Evolutionary conservation across 2,329 filamentous ascomycete genomes (phyloP), one percentile per base, ranked within the genome.

Genomic region (Triangularia verruculosa): DNA sequence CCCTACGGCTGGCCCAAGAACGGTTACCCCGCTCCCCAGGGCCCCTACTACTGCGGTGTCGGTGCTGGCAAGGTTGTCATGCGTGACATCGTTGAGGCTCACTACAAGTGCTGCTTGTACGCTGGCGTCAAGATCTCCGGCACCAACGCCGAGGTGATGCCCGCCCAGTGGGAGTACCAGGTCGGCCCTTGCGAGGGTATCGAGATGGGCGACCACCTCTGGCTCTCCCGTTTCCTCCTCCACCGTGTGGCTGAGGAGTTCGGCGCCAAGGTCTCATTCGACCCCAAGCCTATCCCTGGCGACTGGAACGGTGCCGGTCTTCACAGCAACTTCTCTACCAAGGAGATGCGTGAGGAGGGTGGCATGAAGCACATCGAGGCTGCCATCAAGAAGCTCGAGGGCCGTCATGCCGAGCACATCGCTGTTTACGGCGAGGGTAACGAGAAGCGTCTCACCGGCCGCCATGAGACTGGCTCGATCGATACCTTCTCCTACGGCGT

Each of bases 121-220:
- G 87, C 94, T 66, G 89, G 90, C 65, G 85, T 99, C 80, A 89
- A 93, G 78, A 98, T 99, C 79, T 97, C 93, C 25, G 95, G 95
- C 75, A 98, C 95, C 82, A 99, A 99, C 80, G 95, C 95, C 70
- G 95, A 99, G 86, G 95, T 99, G 75, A 70, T 69, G 64, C 90
- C 93, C 68, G 93, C 91, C 66, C 94, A 97, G 80, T 98, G 94
- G 94, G 94, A 98, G 79, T 97, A 92, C 88, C 94, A 97, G 78
- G 91, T 97, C 73, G 94, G 94, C 63, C 94, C 94, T 68, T 96
- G 92, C 80, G 79, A 82, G 61, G 94, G 93, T 68, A 97, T 97
- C 73, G 83, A 89, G 77, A 90, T 98, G 85, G 95, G 95, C 78
- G 95, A 99, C 79, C 89, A 98, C 76, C 92, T 99, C 73, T 98